Conservation (phyloP, 2,329 filamentous ascomycete species). For the Ophiocordyceps polyrhachis-furcata region DNA sequence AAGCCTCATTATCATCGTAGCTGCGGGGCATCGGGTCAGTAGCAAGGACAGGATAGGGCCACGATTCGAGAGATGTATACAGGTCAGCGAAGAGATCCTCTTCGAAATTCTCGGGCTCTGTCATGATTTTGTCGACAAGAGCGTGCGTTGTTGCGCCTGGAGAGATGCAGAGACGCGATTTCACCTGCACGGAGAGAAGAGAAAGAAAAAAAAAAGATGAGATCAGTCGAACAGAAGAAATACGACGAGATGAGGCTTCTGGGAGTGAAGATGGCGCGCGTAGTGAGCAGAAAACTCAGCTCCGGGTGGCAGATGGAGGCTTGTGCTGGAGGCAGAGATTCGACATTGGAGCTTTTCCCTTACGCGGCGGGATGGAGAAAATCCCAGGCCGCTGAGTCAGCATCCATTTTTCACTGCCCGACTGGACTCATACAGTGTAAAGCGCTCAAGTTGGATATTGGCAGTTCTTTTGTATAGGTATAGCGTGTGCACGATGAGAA, state of each 20-base stretch:
- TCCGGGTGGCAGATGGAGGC: background rate
- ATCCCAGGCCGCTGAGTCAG: background rate
- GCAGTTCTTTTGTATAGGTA: too few species aligned
- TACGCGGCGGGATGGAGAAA: background rate
- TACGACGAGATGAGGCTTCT: too few species aligned
- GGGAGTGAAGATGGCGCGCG: too few species aligned
- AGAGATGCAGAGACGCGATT: background rate
- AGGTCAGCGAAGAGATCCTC: conserved; percentile 93
- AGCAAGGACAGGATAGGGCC: background rate
- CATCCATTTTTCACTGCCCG: too few species aligned
- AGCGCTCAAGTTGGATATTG: too few species aligned
- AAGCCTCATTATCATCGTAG: conserved; percentile 44
- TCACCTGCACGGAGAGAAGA: background rate
- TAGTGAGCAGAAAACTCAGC: too few species aligned
- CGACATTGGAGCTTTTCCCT: background rate
- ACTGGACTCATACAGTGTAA: too few species aligned
- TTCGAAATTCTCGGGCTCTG: conserved; percentile 65
- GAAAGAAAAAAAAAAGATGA: background rate
- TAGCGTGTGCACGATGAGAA: too few species aligned
- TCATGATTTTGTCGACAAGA: conserved; percentile 32
- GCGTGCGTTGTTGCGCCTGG: background rate
- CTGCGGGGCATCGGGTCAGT: conserved; percentile 17
- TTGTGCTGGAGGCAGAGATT: background rate
- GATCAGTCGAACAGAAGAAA: background rate
- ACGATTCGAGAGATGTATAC: conserved; percentile 30